phyloP scores from a whole-genome alignment of 179 eudicot genomes.

The Beta macrorhiza region DNA sequence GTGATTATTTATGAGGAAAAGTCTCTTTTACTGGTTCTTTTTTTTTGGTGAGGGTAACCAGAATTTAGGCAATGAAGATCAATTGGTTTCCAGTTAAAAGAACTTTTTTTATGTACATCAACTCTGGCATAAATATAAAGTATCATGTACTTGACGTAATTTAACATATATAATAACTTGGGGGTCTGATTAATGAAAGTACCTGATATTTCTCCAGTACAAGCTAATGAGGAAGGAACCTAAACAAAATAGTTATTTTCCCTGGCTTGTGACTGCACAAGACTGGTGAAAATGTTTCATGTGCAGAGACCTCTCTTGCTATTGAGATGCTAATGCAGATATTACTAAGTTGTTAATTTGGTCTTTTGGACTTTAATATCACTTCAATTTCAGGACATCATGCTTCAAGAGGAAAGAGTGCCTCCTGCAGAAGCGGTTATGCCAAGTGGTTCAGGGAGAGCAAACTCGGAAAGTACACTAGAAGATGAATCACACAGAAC shows the following conservation, averaged over 20 bases:
- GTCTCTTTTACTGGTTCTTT: background rate
- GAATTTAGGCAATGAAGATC: background rate
- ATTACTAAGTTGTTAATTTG: background rate
- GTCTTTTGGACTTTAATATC: background rate
- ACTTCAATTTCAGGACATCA: constrained; percentile 44
- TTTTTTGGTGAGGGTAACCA: background rate
- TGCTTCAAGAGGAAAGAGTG: constrained; percentile 31
- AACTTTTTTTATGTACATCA: background rate
- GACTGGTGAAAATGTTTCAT: background rate
- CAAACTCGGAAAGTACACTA: constrained; percentile 26
- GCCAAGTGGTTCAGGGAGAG: constrained; percentile 35
- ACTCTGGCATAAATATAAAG: background rate
- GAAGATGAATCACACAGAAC: constrained; percentile 40
- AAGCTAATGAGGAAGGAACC: background rate
- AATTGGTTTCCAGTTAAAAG: background rate
- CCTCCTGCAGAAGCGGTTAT: constrained; percentile 31
- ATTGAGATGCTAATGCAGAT: background rate
- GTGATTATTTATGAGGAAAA: no score
- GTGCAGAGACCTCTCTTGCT: constrained; percentile 10
- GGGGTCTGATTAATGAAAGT: background rate
- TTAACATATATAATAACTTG: background rate
- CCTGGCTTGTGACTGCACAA: background rate
- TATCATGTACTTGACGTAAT: background rate
- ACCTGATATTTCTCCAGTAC: background rate
- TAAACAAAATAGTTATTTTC: background rate